Evolutionary conservation across 2,329 filamentous ascomycete genomes (phyloP).

Genomic region (Balansia obtecta): DNA sequence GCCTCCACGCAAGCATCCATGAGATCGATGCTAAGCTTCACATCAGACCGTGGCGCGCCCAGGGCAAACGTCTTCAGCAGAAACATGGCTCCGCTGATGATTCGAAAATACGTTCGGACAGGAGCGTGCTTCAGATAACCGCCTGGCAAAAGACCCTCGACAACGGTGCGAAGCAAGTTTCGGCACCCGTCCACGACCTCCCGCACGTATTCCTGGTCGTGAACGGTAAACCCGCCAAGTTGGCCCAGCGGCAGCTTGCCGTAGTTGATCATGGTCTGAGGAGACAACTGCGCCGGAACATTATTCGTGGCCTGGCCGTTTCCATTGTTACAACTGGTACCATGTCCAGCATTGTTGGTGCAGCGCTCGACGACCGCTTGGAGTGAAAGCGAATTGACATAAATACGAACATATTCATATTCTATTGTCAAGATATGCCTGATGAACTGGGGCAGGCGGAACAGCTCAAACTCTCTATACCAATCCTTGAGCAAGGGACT

Average conservation of each 20-base stretch:
- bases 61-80: conserved; percentile 74
- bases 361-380: conserved; percentile 93
- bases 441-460: conserved; percentile 53
- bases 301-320: conserved; percentile 16
- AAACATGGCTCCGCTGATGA: conserved; percentile 78
- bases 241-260: conserved; percentile 52
- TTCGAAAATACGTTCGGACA: conserved; percentile 75
- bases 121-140: conserved; percentile 74
- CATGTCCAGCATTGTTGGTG: conserved; percentile 55
- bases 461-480: conserved; percentile 71
- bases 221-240: conserved; percentile 49
- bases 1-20: conserved; percentile 66
- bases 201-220: conserved; percentile 60
- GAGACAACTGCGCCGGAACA: conserved; percentile 32
- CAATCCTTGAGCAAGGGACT: conserved; percentile 67
- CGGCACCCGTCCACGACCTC: conserved; percentile 69
- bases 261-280: conserved; percentile 52
- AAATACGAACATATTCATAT: conserved; percentile 89
- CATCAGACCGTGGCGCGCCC: conserved; percentile 66
- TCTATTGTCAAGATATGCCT: conserved; percentile 79
- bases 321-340: conserved; percentile 24
- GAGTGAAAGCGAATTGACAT: conserved; percentile 84
- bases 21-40: conserved; percentile 60
- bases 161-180: conserved; percentile 64
- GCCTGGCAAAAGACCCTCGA: conserved; percentile 60